A percentile compares a stretch with the other conserved stretches of the same genome.
Conservation (phyloP, 257 asterid species). For the Lithospermum erythrorhizon region DNA sequence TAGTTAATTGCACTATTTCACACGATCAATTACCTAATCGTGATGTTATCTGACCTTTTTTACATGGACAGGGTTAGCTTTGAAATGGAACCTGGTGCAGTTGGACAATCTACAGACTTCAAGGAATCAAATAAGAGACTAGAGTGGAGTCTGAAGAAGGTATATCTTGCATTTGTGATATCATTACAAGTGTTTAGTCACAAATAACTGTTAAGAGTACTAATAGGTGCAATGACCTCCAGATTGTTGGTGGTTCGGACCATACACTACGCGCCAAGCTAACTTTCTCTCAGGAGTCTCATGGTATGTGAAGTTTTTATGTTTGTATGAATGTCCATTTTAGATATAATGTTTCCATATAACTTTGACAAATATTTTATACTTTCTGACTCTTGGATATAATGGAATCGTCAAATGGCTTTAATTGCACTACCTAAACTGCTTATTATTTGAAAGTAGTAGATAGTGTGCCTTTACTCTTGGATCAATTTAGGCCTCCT, state of each 20-base stretch:
- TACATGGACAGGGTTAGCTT: constrained; percentile 54
- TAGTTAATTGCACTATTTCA: neutral
- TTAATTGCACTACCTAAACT: no score
- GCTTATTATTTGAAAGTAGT: no score
- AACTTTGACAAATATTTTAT: no score
- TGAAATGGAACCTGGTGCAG: constrained; percentile 85
- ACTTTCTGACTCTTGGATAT: no score
- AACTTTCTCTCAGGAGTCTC: constrained; percentile 85
- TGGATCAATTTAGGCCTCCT: no score
- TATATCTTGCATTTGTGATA: constrained; percentile 17
- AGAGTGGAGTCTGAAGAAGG: constrained; percentile 97
- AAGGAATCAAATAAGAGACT: constrained; percentile 78
- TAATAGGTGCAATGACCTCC: constrained; percentile 17
- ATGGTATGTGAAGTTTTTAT: constrained; percentile 36
- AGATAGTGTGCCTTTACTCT: no score
- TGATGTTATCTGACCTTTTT: neutral
- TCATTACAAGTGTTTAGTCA: neutral
- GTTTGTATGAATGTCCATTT: no score
- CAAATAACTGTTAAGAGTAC: constrained; percentile 8
- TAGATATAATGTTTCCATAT: no score
- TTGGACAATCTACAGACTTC: constrained; percentile 88
- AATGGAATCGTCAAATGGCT: no score
- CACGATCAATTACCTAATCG: neutral
- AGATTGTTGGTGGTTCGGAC: constrained; percentile 93
- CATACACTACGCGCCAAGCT: constrained; percentile 91